phyloP scores from a whole-genome alignment of 805 yeast species.

The Ogataea pignaliae region DNA sequence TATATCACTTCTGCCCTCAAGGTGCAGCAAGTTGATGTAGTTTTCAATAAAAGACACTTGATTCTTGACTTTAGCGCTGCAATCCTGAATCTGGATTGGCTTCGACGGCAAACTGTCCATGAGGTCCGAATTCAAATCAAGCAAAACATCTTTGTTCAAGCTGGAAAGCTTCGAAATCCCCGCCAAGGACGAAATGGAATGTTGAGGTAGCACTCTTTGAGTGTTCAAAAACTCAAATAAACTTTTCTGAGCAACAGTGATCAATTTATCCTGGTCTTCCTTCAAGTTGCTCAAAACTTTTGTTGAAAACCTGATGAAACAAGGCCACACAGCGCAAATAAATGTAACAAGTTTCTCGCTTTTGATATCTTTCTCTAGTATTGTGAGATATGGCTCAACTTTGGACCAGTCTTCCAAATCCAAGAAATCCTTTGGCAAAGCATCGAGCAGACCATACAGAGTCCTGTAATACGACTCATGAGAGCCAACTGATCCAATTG shows the following conservation, averaged over 20 bases:
- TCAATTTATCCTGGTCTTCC: slow-evolving; percentile 4
- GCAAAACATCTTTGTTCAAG: slow-evolving; percentile 16
- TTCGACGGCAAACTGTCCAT: slow-evolving; percentile 21
- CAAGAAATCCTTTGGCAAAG: slow-evolving; percentile 20
- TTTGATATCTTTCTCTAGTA: slow-evolving; percentile 18
- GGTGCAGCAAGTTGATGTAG: slow-evolving; percentile 16
- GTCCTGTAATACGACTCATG: slow-evolving; percentile 43
- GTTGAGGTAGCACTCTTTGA: slow-evolving; percentile 9
- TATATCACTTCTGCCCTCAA: slow-evolving; percentile 12
- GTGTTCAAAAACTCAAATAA: slow-evolving; percentile 17
- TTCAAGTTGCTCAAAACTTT: neutral
- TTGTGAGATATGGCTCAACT: slow-evolving; percentile 7
- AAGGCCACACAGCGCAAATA: slow-evolving; percentile 25
- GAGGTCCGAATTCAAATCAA: slow-evolving; percentile 20
- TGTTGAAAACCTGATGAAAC: slow-evolving; percentile 15
- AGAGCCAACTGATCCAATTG: slow-evolving; percentile 52
- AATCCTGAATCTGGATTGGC: slow-evolving; percentile 12
- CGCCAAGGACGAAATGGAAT: slow-evolving; percentile 7
- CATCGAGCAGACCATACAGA: slow-evolving; percentile 10
- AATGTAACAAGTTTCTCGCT: slow-evolving; percentile 22
- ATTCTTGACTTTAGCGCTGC: slow-evolving; percentile 8
- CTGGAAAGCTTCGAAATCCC: slow-evolving; percentile 10
- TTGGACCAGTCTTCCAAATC: slow-evolving; percentile 5
- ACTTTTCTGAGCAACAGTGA: slow-evolving; percentile 8
- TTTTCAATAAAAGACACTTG: slow-evolving; percentile 20